Conservation (phyloP, 176 grass and related monocot species). For the Dactylis glomerata region DNA sequence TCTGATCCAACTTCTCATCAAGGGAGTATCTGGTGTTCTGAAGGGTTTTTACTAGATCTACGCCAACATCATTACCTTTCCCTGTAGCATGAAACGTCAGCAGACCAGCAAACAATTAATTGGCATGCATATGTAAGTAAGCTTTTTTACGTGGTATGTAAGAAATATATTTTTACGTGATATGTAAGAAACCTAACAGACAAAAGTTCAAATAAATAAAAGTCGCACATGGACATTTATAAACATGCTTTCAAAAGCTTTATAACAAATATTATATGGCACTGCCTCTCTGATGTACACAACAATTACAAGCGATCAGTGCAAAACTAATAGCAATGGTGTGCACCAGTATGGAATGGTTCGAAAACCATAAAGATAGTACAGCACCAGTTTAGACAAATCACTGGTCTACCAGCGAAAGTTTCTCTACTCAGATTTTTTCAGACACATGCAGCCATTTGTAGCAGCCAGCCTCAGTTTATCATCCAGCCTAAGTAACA, state of each 20-base stretch:
- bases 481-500: constrained; percentile 11
- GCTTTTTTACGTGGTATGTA: background rate
- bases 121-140: background rate
- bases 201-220: background rate
- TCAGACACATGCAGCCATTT: background rate
- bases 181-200: background rate
- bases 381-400: constrained; percentile 4
- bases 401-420: background rate
- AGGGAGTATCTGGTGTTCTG: constrained; percentile 84
- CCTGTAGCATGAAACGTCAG: constrained; percentile 37
- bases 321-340: background rate
- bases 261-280: background rate
- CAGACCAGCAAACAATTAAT: constrained; percentile 21
- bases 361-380: background rate
- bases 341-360: background rate
- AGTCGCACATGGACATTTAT: background rate
- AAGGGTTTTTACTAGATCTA: constrained; percentile 73
- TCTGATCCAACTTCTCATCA: constrained; percentile 84
- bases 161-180: background rate
- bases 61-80: constrained; percentile 76
- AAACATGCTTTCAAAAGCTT: constrained; percentile 18
- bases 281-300: background rate
- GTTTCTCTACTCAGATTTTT: background rate
- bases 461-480: background rate
- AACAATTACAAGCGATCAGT: background rate